Conservation (phyloP, 148 eudicot genomes). For the Mesembryanthemum crystallinum region DNA sequence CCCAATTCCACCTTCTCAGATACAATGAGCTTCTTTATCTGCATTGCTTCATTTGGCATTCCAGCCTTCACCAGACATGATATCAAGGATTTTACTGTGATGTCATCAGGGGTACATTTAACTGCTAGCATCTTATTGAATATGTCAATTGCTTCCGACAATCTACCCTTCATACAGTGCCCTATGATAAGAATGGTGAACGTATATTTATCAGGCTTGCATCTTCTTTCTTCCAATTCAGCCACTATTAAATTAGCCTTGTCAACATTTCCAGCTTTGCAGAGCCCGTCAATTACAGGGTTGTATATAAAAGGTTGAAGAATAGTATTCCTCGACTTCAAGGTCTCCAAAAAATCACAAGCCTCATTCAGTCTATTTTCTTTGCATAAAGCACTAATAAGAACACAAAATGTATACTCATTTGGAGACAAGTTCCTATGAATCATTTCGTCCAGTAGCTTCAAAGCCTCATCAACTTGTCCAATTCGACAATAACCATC, state of each 20-base stretch:
- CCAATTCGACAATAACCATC: slow-evolving; percentile 72
- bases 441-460: slow-evolving; percentile 63
- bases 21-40: slow-evolving; percentile 49
- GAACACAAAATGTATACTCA: slow-evolving; percentile 58
- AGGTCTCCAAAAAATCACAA: slow-evolving; percentile 49
- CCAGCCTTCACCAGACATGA: slow-evolving; percentile 83
- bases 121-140: slow-evolving; percentile 67
- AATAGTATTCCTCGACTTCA: slow-evolving; percentile 53
- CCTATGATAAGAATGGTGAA: slow-evolving; percentile 93
- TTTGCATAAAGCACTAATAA: slow-evolving; percentile 71
- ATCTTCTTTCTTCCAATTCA: slow-evolving; percentile 73
- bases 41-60: slow-evolving; percentile 71
- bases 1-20: slow-evolving; percentile 32
- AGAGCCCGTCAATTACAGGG: slow-evolving; percentile 89
- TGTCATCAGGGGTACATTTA: slow-evolving; percentile 70
- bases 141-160: slow-evolving; percentile 67
- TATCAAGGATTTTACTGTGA: slow-evolving; percentile 57
- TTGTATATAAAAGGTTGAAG: slow-evolving; percentile 74
- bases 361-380: slow-evolving; percentile 76
- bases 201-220: slow-evolving; percentile 76
- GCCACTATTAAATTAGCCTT: slow-evolving; percentile 67
- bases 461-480: slow-evolving; percentile 57
- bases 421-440: slow-evolving; percentile 53
- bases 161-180: slow-evolving; percentile 90
- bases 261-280: slow-evolving; percentile 80